Base-by-base conservation (phyloP, 2,329 filamentous ascomycete genomes). In the Pseudogymnoascus sp. region DNA sequence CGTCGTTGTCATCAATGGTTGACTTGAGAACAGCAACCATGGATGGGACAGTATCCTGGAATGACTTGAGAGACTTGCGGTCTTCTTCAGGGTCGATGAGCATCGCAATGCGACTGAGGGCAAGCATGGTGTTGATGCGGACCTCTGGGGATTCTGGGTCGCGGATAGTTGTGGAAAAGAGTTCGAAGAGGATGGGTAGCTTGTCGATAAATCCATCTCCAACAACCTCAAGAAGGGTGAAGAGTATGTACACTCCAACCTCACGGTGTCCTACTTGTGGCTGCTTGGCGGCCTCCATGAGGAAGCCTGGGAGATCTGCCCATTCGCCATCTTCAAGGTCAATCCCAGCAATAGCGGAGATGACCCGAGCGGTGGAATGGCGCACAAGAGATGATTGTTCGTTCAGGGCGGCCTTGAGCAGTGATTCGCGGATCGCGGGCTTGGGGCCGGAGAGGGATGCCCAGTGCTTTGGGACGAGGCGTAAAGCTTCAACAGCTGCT, bases 71-170 rank as follows among this genome's bases (percentile, higher is more conserved):
- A 42, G 87, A 84, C 66, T 87, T 80, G 65, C 84, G 80, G 67
- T 96, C 89, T 78, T 96, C 91, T 39, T 97, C 92, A 0, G 90
- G 86, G 72, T 97, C 90, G 58, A 97, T 80, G 66, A 96, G 84
- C 81, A 95, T 89, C 62, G 93, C 88, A 70, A 96, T 83, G 72
- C 91, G 89, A 71, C 92, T 92, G 65, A 97, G 84, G 65, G 91
- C 92, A 72, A 96, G 85, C 77, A 97, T 87, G 33, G 94, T 95
- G 81, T 97, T 97, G 78, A 96, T 87, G 70, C 92, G 88, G 63
- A 99, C 94, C 74, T 97, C 91, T 65, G 89, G 84, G 75, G 92
- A 97, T 76, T 95, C 87, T 1, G 90, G 87, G 72, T 97, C 94
- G 71, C 89, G 87, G 71, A 99, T 94, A 58, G 92, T 95, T 75